Base-by-base conservation (phyloP, 345 rosid genomes). In the Physaria fendleri region DNA sequence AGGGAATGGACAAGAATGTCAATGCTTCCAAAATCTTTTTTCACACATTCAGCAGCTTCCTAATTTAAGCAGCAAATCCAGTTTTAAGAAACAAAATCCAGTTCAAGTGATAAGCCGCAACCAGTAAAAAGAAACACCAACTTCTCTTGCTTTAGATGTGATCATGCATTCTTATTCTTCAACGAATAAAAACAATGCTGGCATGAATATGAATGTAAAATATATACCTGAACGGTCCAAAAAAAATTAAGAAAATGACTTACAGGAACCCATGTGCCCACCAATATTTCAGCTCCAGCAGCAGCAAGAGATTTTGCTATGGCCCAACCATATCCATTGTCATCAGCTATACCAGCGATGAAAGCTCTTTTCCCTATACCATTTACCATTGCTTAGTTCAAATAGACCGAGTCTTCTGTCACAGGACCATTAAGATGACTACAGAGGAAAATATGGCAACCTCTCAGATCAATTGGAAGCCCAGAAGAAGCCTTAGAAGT, bases 211-310 rank as follows among this genome's bases (percentile, higher is more conserved):
- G n/a, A n/a, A n/a, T n/a, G n/a, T n/a, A 70, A n/a, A 67, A 65
- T 7, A 15, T 41, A 56, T 63, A 29, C n/a, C n/a, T n/a, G n/a
- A n/a, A n/a, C n/a, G n/a, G n/a, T n/a, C n/a, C n/a, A n/a, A n/a
- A n/a, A 76, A 70, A n/a, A 67, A 65, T 7, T 15, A 45, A 56
- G 56, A 29, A 30, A 52, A 50, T 62, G 25, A 73, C 95, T 75
- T 73, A 93, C 99, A 59, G 99, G 97, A 57, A 93, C 99, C 99
- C 99, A 93, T 64, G 99, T 93, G 33, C 97, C 99, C 32, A 93
- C 85, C 46, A 93, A 74, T 71, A 89, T 89, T 73, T 93, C 94
- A 79, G 99, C 99, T 33, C 98, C 97, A 18, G 98, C 89, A 71
- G 97, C 95, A 55, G 97, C 97, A 68, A 92, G 98, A 64, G 99